Conservation (phyloP, 2,329 filamentous ascomycete genomes). For the Pseudogymnoascus sp. region DNA sequence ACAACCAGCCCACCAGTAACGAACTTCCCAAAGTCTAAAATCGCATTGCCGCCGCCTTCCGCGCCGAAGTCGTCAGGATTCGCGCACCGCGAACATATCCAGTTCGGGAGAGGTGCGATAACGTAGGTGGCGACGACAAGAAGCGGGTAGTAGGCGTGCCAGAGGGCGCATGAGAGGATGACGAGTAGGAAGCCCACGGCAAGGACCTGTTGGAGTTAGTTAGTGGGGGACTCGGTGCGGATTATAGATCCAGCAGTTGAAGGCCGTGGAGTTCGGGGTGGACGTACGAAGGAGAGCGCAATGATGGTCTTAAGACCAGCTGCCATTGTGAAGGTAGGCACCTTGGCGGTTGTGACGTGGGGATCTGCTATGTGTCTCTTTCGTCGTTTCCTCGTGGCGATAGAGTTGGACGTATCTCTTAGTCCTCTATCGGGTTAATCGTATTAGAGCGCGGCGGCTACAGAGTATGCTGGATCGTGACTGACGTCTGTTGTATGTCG, state of each 20-base stretch:
- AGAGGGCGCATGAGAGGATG: slow-evolving; percentile 94
- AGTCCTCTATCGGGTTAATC: neutral
- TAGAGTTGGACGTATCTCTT: neutral
- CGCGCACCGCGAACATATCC: slow-evolving; percentile 81
- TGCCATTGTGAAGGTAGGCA: slow-evolving; percentile 40
- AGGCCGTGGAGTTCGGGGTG: neutral
- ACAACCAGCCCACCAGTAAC: slow-evolving; percentile 91
- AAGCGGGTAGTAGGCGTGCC: slow-evolving; percentile 88
- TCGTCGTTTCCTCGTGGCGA: neutral
- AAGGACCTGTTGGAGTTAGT: slow-evolving; percentile 55
- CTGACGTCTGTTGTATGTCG: slow-evolving; percentile 8
- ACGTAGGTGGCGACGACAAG: slow-evolving; percentile 95
- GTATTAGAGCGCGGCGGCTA: neutral
- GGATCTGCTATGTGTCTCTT: neutral
- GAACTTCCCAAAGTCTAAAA: slow-evolving; percentile 92
- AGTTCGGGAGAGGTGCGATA: slow-evolving; percentile 89
- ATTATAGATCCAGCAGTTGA: neutral
- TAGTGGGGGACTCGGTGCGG: neutral
- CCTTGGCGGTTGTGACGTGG: slow-evolving; percentile 13
- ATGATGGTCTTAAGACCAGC: slow-evolving; percentile 99
- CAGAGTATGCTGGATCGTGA: neutral
- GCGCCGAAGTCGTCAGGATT: slow-evolving; percentile 93
- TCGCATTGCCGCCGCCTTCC: slow-evolving; percentile 69
- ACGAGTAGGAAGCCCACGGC: slow-evolving; percentile 98
- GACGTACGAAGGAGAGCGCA: slow-evolving; percentile 83